phyloP scores from a whole-genome alignment of 2,329 filamentous ascomycete genomes.

The Botrytis aclada region DNA sequence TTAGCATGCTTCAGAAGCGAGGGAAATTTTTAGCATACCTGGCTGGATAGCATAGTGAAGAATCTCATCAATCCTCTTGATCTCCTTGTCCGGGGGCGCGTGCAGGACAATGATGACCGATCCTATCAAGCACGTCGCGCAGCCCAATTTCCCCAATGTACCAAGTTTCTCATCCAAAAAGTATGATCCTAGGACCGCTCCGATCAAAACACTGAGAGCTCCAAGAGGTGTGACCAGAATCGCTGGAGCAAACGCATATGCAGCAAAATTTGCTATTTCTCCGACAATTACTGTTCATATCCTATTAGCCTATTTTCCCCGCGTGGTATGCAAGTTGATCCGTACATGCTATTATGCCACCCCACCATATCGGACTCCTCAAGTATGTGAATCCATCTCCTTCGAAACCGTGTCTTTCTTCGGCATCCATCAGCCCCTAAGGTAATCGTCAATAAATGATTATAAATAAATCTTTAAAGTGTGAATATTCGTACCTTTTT shows the following conservation, averaged over 20 bases:
- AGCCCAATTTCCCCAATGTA: conserved; percentile 88
- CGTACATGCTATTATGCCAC: conserved; percentile 83
- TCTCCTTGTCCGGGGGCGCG: conserved; percentile 89
- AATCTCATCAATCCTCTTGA: conserved; percentile 88
- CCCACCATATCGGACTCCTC: conserved; percentile 96
- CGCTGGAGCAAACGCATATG: conserved; percentile 97
- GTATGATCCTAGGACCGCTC: conserved; percentile 90
- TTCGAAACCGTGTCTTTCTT: conserved; percentile 90
- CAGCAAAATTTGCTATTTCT: conserved; percentile 95
- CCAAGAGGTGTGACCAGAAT: conserved; percentile 95
- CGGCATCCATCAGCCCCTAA: conserved; percentile 85
- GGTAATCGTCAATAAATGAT: conserved; percentile 10
- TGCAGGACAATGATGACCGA: conserved; percentile 97
- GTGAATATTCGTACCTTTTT: conserved; percentile 70
- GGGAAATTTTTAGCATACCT: conserved; percentile 53
- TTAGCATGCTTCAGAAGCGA: conserved; percentile 19
- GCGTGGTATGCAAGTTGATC: conserved; percentile 24
- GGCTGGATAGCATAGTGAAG: conserved; percentile 85
- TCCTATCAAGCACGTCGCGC: conserved; percentile 92
- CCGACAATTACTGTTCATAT: conserved; percentile 72
- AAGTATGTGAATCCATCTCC: conserved; percentile 95
- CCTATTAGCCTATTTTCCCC: conserved; percentile 31
- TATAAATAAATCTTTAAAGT: background rate
- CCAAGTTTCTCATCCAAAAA: conserved; percentile 89
- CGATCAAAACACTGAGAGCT: conserved; percentile 90